Percentiles rank a stretch among this genome's conserved stretches.
These are phyloP conservation scores for Apophysomyces variabilis DNA, from an alignment of 371 early-diverging fungal species.

Conservation along the genomic window DNA sequence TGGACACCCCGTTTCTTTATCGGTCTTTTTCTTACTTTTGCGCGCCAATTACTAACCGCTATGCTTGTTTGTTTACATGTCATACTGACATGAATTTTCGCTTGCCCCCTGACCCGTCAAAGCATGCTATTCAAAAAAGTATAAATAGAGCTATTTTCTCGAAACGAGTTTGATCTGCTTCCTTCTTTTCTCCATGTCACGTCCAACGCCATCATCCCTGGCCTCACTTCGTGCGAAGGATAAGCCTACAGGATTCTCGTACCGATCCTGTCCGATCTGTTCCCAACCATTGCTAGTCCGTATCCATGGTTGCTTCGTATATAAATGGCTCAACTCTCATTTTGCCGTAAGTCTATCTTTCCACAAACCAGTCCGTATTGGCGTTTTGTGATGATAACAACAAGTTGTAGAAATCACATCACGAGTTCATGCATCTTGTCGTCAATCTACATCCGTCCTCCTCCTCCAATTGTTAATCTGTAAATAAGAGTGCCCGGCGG, in stretches of 20 bases:
- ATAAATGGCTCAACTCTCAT: constrained; percentile 6
- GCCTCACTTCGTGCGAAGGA: constrained; percentile 9
- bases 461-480: constrained; percentile 9
- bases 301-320: constrained; percentile 4
- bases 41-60: not conserved
- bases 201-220: constrained; percentile 5
- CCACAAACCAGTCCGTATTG: not conserved
- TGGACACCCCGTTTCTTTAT: not conserved
- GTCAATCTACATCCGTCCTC: constrained; percentile 8
- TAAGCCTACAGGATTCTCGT: constrained; percentile 4
- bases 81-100: too few relatives aligned
- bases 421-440: constrained; percentile 5
- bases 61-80: too few relatives aligned
- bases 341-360: not conserved
- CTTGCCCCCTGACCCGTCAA: not conserved
- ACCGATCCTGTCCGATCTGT: constrained; percentile 4
- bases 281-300: constrained; percentile 3
- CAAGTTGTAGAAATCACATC: not conserved
- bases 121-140: not conserved
- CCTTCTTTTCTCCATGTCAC: constrained; percentile 6
- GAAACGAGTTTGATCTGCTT: constrained; percentile 7
- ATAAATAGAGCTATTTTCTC: constrained; percentile 8
- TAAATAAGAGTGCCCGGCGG: not conserved
- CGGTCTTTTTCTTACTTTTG: not conserved
- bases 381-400: not conserved